These are phyloP conservation scores for Fusarium sp. DNA, from an alignment of 2,329 filamentous ascomycete species.

Conservation along the genomic window DNA sequence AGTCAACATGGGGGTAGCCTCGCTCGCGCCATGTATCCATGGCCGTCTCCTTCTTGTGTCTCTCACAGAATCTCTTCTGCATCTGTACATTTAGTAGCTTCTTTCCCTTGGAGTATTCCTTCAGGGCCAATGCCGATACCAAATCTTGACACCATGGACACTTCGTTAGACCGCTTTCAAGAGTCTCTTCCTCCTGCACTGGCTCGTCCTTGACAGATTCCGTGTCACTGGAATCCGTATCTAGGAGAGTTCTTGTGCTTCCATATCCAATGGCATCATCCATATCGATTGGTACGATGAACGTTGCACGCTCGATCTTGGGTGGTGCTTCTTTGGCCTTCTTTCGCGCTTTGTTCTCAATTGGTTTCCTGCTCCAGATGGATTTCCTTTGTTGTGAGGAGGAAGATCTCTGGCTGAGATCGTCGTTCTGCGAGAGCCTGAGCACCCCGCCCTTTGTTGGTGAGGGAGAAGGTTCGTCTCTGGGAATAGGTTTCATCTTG, in stretches of 20 bases:
- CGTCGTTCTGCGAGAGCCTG: slow-evolving; percentile 18
- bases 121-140: slow-evolving; percentile 67
- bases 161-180: slow-evolving; percentile 41
- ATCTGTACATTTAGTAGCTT: slow-evolving; percentile 65
- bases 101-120: slow-evolving; percentile 60
- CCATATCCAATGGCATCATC: slow-evolving; percentile 5
- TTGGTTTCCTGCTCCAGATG: background rate
- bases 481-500: slow-evolving; percentile 4
- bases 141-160: slow-evolving; percentile 77
- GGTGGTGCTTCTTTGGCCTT: background rate
- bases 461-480: slow-evolving; percentile 22
- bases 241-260: slow-evolving; percentile 27
- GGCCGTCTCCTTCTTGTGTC: slow-evolving; percentile 70
- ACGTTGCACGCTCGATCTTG: slow-evolving; percentile 5
- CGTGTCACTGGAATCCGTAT: slow-evolving; percentile 26
- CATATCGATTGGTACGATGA: slow-evolving; percentile 18
- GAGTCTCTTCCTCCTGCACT: slow-evolving; percentile 8
- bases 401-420: background rate
- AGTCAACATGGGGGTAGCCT: slow-evolving; percentile 79
- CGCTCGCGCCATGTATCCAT: slow-evolving; percentile 58
- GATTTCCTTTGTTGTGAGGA: slow-evolving; percentile 8
- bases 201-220: slow-evolving; percentile 8
- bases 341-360: background rate
- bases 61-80: slow-evolving; percentile 72
- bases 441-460: slow-evolving; percentile 22